Evolutionary conservation across 139 green algal genomes (phyloP).

Genomic region (Edaphochlamys debaryana): DNA sequence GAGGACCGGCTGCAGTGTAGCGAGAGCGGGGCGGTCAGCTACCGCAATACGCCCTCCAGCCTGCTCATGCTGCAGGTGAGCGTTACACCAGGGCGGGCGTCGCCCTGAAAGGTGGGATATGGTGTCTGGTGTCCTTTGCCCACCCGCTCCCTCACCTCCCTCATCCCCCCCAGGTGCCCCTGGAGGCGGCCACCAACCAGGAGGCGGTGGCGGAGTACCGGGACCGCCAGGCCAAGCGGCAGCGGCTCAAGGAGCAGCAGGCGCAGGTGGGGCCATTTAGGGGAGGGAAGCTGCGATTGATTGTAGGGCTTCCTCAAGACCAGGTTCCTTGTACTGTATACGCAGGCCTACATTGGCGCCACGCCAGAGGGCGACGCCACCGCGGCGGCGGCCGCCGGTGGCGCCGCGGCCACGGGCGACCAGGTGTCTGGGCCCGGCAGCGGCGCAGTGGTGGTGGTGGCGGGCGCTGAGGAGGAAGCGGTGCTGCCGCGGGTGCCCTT

Average conservation of each 20-base stretch:
- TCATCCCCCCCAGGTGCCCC: constrained; percentile 84
- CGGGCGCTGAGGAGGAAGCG: constrained; percentile 31
- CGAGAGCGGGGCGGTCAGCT: constrained; percentile 69
- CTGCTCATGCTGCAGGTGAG: constrained; percentile 33
- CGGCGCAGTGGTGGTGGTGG: constrained; percentile 24
- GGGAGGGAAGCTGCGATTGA: too few species aligned
- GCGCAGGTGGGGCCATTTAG: not conserved
- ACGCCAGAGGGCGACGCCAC: not conserved
- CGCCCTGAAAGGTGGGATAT: too few species aligned
- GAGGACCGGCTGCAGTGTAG: constrained; percentile 71
- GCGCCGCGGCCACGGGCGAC: not conserved
- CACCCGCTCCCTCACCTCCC: too few species aligned
- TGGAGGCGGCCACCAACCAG: constrained; percentile 90
- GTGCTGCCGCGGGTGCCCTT: constrained; percentile 83
- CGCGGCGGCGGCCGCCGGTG: not conserved
- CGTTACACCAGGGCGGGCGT: too few species aligned
- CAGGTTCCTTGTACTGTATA: too few species aligned
- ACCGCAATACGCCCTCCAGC: constrained; percentile 52
- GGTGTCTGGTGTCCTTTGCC: too few species aligned
- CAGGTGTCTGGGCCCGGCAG: constrained; percentile 21
- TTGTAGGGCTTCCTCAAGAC: too few species aligned
- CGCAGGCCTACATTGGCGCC: constrained; percentile 64
- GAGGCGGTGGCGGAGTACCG: constrained; percentile 74
- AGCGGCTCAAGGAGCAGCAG: constrained; percentile 72
- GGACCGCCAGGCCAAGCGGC: constrained; percentile 80